These are phyloP conservation scores for Lactarius tabidus DNA, from an alignment of 768 basidiomycete genomes.

Conservation along the genomic window DNA sequence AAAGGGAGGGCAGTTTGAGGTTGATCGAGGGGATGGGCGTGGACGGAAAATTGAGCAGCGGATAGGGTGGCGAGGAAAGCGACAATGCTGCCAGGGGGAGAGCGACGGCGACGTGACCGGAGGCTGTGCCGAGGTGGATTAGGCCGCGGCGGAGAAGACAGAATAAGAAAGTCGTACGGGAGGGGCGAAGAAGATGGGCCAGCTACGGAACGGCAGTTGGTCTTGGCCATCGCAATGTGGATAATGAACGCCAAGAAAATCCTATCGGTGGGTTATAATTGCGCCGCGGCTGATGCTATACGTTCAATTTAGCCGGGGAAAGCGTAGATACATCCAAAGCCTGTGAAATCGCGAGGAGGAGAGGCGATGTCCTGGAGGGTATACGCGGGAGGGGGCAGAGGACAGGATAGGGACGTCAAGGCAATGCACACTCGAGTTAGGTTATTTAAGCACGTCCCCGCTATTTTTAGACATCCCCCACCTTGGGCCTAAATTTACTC, in stretches of 20 bases:
- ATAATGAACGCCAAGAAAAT: slow-evolving; percentile 13
- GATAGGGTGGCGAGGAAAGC: slow-evolving; percentile 16
- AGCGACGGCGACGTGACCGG: slow-evolving; percentile 12
- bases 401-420: neutral
- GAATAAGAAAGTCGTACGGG: neutral
- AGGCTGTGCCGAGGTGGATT: neutral
- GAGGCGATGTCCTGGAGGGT: neutral
- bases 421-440: neutral
- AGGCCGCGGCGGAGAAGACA: neutral
- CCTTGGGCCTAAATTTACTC: neutral
- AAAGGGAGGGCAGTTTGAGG: slow-evolving; percentile 21
- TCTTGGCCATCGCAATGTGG: slow-evolving; percentile 30
- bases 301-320: neutral
- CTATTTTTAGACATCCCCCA: neutral
- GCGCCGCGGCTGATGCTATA: neutral
- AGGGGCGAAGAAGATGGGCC: slow-evolving; percentile 15
- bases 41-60: neutral
- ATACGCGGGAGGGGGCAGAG: neutral
- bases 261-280: neutral
- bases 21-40: slow-evolving; percentile 12
- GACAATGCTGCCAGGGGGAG: neutral
- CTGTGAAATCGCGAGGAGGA: neutral
- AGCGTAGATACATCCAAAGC: neutral
- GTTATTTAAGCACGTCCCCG: neutral
- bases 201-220: slow-evolving; percentile 15